Base-by-base conservation (phyloP, 2,329 filamentous ascomycete genomes). In the Diplocarpon mali region DNA sequence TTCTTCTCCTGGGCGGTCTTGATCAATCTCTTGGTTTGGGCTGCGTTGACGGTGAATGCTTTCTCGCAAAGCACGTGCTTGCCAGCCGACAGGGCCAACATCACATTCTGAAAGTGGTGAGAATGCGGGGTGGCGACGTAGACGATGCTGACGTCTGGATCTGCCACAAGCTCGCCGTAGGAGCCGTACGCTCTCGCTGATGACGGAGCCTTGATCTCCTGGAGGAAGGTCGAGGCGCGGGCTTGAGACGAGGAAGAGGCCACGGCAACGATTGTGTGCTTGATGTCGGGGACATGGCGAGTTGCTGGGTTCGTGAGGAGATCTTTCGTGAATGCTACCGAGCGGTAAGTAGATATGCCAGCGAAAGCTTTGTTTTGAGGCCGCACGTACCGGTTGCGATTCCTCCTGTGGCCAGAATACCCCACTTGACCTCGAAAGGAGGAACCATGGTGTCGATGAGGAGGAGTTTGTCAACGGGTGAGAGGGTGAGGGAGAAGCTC, bases 31-130 rank as follows among this genome's bases (percentile, higher is more conserved):
- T 73, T 73, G 4, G 76, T 64, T 57, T 85, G 80, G 24, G 69
- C 69, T 1, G 79, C 79, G 57, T 84, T 85, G 38, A 81, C 77
- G 0, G 80, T 84, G 53, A 85, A 79, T 0, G 80, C 72, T 63
- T 85, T 85, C 62, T 85, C 81, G 60, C 80, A 84, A 2, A 85
- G 68, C 13, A 85, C 78, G 53, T 81, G 68, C 64, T 85, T 85
- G 30, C 78, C 78, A 1, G 77, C 76, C 44, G 78, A 70, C 16
- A 85, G 66, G 35, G 71, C 74, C 3, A 84, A 69, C 68, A 78
- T 76, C 17, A 72, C 71, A 59, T 85, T 81, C 57, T 83, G 79
- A 63, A 80, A 85, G 64, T 85, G 81, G 58, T 85, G 81, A 17
- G 77, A 82, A 63, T 85, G 80, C 5, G 81, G 81, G 3, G 81